Base-by-base conservation (phyloP, 2,329 filamentous ascomycete species). In the Cytospora mali region DNA sequence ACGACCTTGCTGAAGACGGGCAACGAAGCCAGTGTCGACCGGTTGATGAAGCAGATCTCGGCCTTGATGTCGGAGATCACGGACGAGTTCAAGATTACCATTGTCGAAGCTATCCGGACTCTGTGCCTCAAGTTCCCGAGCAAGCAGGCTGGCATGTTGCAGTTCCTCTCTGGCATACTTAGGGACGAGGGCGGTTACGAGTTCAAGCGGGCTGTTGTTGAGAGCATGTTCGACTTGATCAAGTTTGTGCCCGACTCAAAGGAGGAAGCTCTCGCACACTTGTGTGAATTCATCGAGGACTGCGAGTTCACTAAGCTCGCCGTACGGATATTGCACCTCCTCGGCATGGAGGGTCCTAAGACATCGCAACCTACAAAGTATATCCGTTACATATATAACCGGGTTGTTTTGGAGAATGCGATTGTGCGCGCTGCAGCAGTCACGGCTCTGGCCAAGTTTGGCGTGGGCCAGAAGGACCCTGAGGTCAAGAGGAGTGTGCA, bases 1-100 rank as follows among this genome's bases (percentile, higher is more conserved):
- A 99, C 95, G 2, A 99, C 95, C 1, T 85, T 99, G 29, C 88
- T 99, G 67, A 98, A 98, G 85, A 99, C 95, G 13, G 95, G 95
- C 65, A 99, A 98, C 73, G 95, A 99, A 79, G 92, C 92, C 46
- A 97, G 93, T 69, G 95, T 99, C 51, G 95, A 99, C 75, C 88
- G 95, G 59, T 80, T 99, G 69, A 97, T 99, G 93, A 97, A 97
- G 84, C 93, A 98, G 76, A 98, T 99, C 66, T 93, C 92, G 27
- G 90, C 91, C 46, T 97, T 99, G 81, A 98, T 99, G 95, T 92
- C 93, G 5, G 95, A 98, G 77, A 98, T 98, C 69, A 97, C 94
- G 7, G 95, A 99, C 73, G 95, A 99, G 77, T 99, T 99, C 84
- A 99, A 98, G 83, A 97, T 99, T 69, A 99, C 95, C n/a, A 97